Conservation (phyloP, 2,329 filamentous ascomycete species). For the Pseudogymnoascus sp. region DNA sequence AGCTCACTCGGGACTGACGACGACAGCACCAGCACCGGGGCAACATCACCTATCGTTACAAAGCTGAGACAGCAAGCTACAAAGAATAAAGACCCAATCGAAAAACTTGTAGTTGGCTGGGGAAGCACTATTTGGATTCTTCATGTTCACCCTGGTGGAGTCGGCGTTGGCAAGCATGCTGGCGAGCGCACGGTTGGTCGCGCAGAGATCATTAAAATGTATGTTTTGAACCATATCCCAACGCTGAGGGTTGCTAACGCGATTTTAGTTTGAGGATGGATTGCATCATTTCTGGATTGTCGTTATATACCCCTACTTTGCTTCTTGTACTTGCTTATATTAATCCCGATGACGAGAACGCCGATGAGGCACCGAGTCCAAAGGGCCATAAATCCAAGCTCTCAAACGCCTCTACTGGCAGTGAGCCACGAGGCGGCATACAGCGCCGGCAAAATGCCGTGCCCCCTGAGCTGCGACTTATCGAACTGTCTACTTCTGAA, state of each 20-base stretch:
- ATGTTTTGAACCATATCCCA: constrained; percentile 34
- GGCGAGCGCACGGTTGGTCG: constrained; percentile 67
- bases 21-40: constrained; percentile 33
- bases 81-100: constrained; percentile 45
- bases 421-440: constrained; percentile 57
- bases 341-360: constrained; percentile 57
- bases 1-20: constrained; percentile 68
- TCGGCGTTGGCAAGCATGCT: constrained; percentile 56
- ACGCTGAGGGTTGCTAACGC: background rate
- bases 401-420: constrained; percentile 43
- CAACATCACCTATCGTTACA: constrained; percentile 38
- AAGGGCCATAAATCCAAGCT: constrained; percentile 30
- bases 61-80: constrained; percentile 43
- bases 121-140: constrained; percentile 94
- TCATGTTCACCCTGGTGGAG: constrained; percentile 72
- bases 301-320: constrained; percentile 86
- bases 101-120: constrained; percentile 90
- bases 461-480: constrained; percentile 81
- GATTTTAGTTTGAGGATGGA: constrained; percentile 74
- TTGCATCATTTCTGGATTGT: constrained; percentile 95
- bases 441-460: constrained; percentile 69
- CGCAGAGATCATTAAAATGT: constrained; percentile 90
- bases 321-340: constrained; percentile 89
- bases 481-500: constrained; percentile 75
- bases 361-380: constrained; percentile 33